Conservation (phyloP, 179 eudicot genomes). For the Camellia oleifera region DNA sequence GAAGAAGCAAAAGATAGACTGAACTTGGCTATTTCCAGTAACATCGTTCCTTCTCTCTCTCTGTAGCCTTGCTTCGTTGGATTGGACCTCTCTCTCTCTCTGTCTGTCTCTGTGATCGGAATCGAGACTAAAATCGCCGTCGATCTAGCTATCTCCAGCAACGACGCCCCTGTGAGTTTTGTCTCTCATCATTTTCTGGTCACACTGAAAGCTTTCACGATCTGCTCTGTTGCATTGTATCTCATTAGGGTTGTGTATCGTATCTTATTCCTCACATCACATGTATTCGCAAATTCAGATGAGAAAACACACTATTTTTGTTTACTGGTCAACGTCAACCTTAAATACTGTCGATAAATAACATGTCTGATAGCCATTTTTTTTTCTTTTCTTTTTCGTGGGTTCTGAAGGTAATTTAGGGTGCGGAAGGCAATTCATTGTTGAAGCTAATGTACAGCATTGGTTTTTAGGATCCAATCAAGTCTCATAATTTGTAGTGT, state of each 20-base stretch:
- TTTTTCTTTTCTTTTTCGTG: background rate
- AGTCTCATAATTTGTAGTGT: background rate
- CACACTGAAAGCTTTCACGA: background rate
- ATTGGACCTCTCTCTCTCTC: background rate
- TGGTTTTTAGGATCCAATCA: background rate
- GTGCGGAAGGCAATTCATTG: background rate
- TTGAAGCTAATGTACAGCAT: background rate
- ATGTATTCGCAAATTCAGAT: background rate
- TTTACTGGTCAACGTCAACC: background rate
- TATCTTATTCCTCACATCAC: no score
- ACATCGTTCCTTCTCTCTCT: background rate
- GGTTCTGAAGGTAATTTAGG: background rate
- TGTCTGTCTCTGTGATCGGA: background rate
- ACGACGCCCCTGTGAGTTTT: background rate
- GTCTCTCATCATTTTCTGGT: background rate
- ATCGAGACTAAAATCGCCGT: background rate
- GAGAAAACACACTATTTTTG: background rate
- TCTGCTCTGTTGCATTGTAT: background rate
- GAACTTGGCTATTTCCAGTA: background rate
- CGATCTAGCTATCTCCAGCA: conserved; percentile 2
- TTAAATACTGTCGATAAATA: background rate
- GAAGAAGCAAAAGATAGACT: background rate
- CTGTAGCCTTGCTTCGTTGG: background rate
- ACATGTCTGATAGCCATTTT: background rate
- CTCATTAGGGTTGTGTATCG: background rate